Percentiles rank a stretch among this genome's conserved stretches.
phyloP scores from a whole-genome alignment of 148 eudicot species.

The Cornus florida region DNA sequence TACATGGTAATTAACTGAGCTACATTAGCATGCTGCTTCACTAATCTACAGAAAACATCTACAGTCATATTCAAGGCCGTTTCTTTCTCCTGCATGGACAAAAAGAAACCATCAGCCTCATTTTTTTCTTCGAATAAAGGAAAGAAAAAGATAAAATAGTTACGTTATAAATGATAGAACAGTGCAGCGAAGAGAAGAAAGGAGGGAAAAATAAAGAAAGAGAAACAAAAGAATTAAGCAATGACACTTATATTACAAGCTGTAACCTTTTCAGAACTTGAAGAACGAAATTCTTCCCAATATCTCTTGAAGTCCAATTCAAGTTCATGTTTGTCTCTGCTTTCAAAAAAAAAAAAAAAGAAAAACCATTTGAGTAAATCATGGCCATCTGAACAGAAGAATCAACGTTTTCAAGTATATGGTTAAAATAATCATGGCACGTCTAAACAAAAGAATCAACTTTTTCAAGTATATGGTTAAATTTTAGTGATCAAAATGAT shows the following conservation, averaged over 20 bases:
- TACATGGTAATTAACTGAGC: slow-evolving; percentile 88
- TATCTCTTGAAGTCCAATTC: slow-evolving; percentile 94
- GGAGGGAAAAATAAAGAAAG: background rate
- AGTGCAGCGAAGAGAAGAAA: background rate
- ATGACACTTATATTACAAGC: background rate
- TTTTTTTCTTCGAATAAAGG: background rate
- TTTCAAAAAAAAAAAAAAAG: slow-evolving; percentile 4
- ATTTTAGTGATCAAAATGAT: background rate
- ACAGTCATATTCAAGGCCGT: slow-evolving; percentile 90
- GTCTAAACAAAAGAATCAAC: background rate
- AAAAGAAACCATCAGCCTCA: slow-evolving; percentile 18
- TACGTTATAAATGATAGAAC: background rate
- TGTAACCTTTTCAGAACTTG: slow-evolving; percentile 86
- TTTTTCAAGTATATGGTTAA: background rate
- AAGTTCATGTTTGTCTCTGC: slow-evolving; percentile 83
- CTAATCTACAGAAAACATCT: slow-evolving; percentile 97
- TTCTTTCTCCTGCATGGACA: slow-evolving; percentile 92
- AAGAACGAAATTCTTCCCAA: slow-evolving; percentile 97
- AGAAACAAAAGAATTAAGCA: background rate
- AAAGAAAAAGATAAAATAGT: background rate
- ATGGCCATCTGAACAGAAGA: background rate
- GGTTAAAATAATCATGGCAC: background rate
- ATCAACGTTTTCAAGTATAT: background rate
- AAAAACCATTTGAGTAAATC: slow-evolving; percentile 4
- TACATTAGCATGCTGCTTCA: slow-evolving; percentile 80